Base-by-base conservation (phyloP, 225 moss, liverwort and hornwort species). In the Straminergon stramineum region DNA sequence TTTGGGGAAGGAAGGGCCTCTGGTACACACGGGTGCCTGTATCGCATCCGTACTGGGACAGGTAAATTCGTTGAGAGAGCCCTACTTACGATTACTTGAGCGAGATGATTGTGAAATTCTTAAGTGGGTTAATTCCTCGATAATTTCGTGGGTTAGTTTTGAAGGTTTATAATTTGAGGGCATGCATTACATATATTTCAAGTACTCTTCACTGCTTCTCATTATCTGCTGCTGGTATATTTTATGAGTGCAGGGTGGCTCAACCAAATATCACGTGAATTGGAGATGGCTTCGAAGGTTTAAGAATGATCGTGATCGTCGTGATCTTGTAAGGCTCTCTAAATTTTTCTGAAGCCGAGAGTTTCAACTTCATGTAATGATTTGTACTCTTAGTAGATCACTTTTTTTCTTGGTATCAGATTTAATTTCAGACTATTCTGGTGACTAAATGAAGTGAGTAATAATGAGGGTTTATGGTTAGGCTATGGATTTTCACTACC, bases 21-120 rank as follows among this genome's bases (percentile, higher is more conserved):
- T 99, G 84, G 99, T 99, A 66, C 99, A 99, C 85, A 99, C 99
- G 75, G 99, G 99, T 87, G 99, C 99, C 75, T 99, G 99, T 89
- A 99, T 99, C 85, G 99, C 99, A 82, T 99, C 99, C 63, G 96
- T 99, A 52, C 94, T 99, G 85, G 97, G 99, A 81, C 99, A 99
- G 99, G 98, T 99, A 90, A 70, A 85, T 86, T 86, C 37, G 79
- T 55, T 56, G 67, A 90, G 94, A 22, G 24, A 79, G 67, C 10
- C 67, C 56, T 79, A 56, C 43, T 41, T 87, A 67, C 65, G 34
- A 75, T 70, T 84, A 55, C 45, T 91, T 87, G 75, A 87, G 80
- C 69, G 82, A 83, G 68, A 60, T 76, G 70, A 80, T 83, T 86
- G 57, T 76, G 82, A 66, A 79, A 55, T 83, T 65, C 64, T 88